A percentile compares a stretch with the other conserved stretches of the same genome.
phyloP scores from a whole-genome alignment of 805 yeast species.

The Nakazawaea holstii region DNA sequence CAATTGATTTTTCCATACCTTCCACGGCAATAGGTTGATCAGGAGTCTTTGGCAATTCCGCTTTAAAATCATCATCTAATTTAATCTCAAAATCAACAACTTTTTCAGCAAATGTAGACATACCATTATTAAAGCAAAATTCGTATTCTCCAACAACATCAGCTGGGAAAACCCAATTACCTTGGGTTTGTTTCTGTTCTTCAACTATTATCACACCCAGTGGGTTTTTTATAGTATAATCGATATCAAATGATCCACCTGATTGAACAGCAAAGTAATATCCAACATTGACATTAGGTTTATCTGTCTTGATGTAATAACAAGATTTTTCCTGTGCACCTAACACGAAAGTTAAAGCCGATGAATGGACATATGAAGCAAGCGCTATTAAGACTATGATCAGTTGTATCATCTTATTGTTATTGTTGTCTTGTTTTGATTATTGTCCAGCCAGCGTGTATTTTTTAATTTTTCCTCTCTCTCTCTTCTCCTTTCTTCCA shows the following conservation, averaged over 20 bases:
- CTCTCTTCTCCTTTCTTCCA: too few species aligned
- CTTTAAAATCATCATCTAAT: slow-evolving; percentile 49
- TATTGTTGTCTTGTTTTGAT: too few species aligned
- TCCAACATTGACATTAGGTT: slow-evolving; percentile 54
- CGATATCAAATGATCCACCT: slow-evolving; percentile 78
- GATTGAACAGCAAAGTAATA: slow-evolving; percentile 81
- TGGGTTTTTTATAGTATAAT: slow-evolving; percentile 60
- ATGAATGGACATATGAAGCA: slow-evolving; percentile 29
- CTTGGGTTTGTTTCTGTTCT: slow-evolving; percentile 66
- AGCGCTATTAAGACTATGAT: background rate
- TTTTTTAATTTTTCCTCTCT: too few species aligned
- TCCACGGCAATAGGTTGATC: slow-evolving; percentile 50
- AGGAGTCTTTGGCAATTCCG: slow-evolving; percentile 57
- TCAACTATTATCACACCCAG: slow-evolving; percentile 44
- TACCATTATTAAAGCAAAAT: slow-evolving; percentile 78
- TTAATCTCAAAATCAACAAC: slow-evolving; percentile 79
- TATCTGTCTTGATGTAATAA: slow-evolving; percentile 62
- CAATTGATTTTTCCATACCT: slow-evolving; percentile 49
- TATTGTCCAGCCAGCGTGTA: too few species aligned
- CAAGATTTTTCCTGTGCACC: slow-evolving; percentile 75
- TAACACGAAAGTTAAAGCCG: slow-evolving; percentile 68
- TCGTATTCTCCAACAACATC: slow-evolving; percentile 72
- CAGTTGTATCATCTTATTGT: background rate
- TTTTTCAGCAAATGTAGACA: slow-evolving; percentile 79
- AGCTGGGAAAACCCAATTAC: slow-evolving; percentile 71